phyloP scores from a whole-genome alignment of 371 early-diverging fungal genomes.

The Coemansia linderi region DNA sequence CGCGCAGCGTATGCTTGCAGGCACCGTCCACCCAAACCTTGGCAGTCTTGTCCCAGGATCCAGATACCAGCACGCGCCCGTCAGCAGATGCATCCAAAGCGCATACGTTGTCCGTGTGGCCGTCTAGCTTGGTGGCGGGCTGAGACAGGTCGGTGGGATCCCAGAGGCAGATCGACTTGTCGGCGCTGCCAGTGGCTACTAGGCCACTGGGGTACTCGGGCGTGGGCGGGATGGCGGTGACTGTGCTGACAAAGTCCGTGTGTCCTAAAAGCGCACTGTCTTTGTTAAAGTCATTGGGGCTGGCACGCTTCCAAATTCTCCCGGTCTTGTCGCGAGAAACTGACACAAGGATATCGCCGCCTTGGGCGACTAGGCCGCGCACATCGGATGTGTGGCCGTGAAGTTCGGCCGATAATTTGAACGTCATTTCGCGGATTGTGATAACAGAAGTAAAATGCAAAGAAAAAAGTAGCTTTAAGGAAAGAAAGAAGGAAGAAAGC shows the following conservation, averaged over 20 bases:
- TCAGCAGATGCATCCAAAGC: conserved; percentile 66
- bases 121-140: conserved; percentile 71
- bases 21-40: conserved; percentile 85
- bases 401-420: conserved; percentile 57
- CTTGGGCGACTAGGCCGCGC: conserved; percentile 65
- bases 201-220: conserved; percentile 55
- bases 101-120: conserved; percentile 89
- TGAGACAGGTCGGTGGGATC: conserved; percentile 63
- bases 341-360: conserved; percentile 68
- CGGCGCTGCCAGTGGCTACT: conserved; percentile 81
- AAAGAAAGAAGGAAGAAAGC: not conserved
- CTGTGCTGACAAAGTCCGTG: conserved; percentile 77
- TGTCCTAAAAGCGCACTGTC: conserved; percentile 69
- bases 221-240: conserved; percentile 67
- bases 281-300: conserved; percentile 58
- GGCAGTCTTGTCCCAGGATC: conserved; percentile 95
- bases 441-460: not conserved
- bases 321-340: conserved; percentile 80
- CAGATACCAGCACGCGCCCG: conserved; percentile 77
- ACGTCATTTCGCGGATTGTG: conserved; percentile 33
- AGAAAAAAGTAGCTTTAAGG: not conserved
- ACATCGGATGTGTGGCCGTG: conserved; percentile 62
- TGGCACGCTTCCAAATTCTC: conserved; percentile 63
- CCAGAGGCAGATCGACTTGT: conserved; percentile 80
- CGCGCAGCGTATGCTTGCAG: conserved; percentile 68